A percentile compares a stretch with the other conserved stretches of the same genome.
phyloP scores from a whole-genome alignment of 2,329 filamentous ascomycete genomes.

The Colletotrichum echinochloae region DNA sequence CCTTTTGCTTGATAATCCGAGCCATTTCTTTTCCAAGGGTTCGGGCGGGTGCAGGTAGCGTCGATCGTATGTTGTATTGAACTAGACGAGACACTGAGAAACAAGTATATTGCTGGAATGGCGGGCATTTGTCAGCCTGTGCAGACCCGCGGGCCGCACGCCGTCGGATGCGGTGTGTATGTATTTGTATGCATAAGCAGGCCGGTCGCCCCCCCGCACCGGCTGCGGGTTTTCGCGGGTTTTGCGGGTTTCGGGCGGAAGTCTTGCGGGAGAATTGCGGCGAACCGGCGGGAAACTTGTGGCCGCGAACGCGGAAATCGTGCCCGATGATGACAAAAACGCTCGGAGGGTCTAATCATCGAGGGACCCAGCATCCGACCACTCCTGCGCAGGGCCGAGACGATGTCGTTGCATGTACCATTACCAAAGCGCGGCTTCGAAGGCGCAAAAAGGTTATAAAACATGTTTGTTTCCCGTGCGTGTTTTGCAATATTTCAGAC shows the following conservation, averaged over 20 bases:
- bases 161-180: not conserved
- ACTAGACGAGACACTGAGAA: not conserved
- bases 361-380: no score
- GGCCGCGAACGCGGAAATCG: not conserved
- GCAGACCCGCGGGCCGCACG: not conserved
- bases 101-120: not conserved
- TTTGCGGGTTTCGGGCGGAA: constrained; percentile 42
- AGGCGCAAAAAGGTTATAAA: not conserved
- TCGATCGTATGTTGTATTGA: not conserved
- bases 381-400: not conserved
- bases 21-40: not conserved
- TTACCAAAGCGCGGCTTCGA: not conserved
- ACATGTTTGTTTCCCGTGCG: no score
- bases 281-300: not conserved
- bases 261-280: constrained; percentile 29
- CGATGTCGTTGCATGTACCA: not conserved
- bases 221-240: constrained; percentile 11
- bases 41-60: not conserved
- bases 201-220: not conserved
- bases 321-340: not conserved
- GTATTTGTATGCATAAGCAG: no score
- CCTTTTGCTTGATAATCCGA: constrained; percentile 43
- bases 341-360: no score
- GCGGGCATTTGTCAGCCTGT: constrained; percentile 22
- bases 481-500: not conserved